phyloP scores from a whole-genome alignment of 2,329 filamentous ascomycete genomes.

The Aspergillus novoparasiticus region DNA sequence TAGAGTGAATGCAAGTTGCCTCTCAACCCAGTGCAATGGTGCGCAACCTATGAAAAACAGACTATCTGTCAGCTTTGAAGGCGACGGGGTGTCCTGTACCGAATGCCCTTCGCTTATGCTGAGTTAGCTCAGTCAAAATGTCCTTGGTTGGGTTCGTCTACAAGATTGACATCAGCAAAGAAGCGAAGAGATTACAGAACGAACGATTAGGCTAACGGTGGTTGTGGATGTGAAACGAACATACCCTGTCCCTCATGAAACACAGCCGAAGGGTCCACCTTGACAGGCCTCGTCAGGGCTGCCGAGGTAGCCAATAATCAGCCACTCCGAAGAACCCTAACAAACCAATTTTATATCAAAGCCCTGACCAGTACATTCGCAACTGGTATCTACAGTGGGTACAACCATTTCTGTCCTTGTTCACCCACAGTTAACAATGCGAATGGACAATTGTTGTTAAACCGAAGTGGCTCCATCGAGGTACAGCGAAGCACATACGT shows the following conservation, averaged over 20 bases:
- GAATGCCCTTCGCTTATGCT: background rate
- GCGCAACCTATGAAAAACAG: too few relatives aligned
- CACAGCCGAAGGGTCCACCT: background rate
- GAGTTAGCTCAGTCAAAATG: background rate
- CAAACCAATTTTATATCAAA: background rate
- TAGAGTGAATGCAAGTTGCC: too few relatives aligned
- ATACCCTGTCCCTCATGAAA: background rate
- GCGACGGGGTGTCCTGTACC: background rate
- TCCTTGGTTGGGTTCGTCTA: background rate
- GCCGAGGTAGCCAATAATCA: background rate
- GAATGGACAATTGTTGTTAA: background rate
- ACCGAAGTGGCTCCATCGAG: background rate
- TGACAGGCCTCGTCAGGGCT: background rate
- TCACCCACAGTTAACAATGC: background rate
- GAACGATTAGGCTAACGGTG: background rate
- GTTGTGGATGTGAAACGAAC: background rate
- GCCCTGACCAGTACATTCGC: background rate
- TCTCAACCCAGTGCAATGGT: too few relatives aligned
- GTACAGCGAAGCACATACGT: conserved; percentile 5
- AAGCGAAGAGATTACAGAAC: background rate
- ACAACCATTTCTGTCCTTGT: background rate
- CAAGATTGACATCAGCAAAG: background rate
- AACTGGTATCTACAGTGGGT: background rate
- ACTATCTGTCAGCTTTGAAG: background rate
- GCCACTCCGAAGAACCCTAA: background rate